These are phyloP conservation scores for Flaveria floridana DNA, from an alignment of 140 eudicot genomes.

Conservation along the genomic window DNA sequence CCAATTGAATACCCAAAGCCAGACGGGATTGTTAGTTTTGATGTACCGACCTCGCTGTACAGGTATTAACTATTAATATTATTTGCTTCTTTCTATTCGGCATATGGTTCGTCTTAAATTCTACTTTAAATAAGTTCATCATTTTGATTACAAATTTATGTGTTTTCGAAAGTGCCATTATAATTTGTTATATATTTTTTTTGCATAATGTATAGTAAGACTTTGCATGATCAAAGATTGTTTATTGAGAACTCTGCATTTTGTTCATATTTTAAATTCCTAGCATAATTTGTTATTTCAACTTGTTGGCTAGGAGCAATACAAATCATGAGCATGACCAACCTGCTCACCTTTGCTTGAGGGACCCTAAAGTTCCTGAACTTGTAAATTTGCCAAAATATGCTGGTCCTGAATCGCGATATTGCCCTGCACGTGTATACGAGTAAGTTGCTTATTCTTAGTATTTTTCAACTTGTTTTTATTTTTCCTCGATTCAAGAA, in stretches of 20 bases:
- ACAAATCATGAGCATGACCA: slow-evolving; percentile 98
- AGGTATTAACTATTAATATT: slow-evolving; percentile 49
- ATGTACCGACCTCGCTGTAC: slow-evolving; percentile 82
- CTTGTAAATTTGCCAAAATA: slow-evolving; percentile 65
- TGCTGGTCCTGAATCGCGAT: slow-evolving; percentile 93
- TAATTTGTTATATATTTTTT: neutral
- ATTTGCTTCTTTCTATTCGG: neutral
- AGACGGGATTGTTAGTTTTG: slow-evolving; percentile 83
- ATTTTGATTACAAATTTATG: neutral
- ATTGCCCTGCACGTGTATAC: slow-evolving; percentile 97
- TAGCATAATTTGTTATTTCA: slow-evolving; percentile 2
- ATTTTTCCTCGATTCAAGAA: neutral
- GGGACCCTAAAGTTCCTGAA: slow-evolving; percentile 66
- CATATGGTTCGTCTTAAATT: neutral
- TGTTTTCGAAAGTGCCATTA: neutral
- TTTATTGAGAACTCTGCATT: neutral
- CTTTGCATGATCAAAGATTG: neutral
- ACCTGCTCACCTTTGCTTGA: slow-evolving; percentile 89
- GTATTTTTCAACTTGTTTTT: neutral
- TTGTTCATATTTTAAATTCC: neutral
- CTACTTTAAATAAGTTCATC: neutral
- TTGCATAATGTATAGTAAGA: neutral
- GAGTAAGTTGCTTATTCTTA: slow-evolving; percentile 56
- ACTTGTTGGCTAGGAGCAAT: slow-evolving; percentile 61
- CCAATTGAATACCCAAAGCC: slow-evolving; percentile 89